A percentile compares a stretch with the other conserved stretches of the same genome.
Evolutionary conservation across 495 filamentous ascomycete genomes (phyloP).

Genomic region (Jackrogersella minutella): DNA sequence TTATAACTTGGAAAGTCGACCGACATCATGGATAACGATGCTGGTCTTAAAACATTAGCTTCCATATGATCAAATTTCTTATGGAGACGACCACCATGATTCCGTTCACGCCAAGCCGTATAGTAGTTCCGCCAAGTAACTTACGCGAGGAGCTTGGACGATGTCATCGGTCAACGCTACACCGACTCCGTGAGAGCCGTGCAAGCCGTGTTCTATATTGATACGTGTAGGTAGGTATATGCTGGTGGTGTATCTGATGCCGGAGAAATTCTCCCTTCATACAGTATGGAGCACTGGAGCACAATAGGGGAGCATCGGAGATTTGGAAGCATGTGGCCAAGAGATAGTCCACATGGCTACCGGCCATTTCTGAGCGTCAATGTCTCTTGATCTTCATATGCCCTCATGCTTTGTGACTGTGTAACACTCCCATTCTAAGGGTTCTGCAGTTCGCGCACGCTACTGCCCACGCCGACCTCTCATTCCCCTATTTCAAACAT

Average conservation of each 20-base stretch:
- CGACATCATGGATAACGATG: constrained; percentile 25
- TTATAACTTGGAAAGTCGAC: constrained; percentile 11
- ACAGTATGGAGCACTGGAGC: neutral
- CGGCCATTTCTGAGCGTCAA: constrained; percentile 21
- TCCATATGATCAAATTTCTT: constrained; percentile 18
- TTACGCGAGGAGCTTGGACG: neutral
- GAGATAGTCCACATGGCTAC: constrained; percentile 25
- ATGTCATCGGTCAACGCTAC: neutral
- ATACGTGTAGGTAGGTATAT: too few species aligned
- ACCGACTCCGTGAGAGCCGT: neutral
- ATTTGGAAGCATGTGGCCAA: constrained; percentile 25
- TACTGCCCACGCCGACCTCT: constrained; percentile 1
- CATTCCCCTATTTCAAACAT: neutral
- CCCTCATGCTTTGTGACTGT: constrained; percentile 14
- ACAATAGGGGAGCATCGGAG: neutral
- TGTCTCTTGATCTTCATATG: constrained; percentile 16
- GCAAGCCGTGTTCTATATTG: too few species aligned
- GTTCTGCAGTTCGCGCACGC: constrained; percentile 13
- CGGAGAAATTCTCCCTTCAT: neutral
- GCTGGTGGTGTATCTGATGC: too few species aligned
- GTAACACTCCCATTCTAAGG: constrained; percentile 11
- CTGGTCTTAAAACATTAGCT: constrained; percentile 13
- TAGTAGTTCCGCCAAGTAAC: constrained; percentile 14
- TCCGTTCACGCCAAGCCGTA: constrained; percentile 4
- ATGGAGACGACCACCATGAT: constrained; percentile 3